Base-by-base conservation (phyloP, 192 early-diverging fungal genomes). In the Tieghemiomyces parasiticus region DNA sequence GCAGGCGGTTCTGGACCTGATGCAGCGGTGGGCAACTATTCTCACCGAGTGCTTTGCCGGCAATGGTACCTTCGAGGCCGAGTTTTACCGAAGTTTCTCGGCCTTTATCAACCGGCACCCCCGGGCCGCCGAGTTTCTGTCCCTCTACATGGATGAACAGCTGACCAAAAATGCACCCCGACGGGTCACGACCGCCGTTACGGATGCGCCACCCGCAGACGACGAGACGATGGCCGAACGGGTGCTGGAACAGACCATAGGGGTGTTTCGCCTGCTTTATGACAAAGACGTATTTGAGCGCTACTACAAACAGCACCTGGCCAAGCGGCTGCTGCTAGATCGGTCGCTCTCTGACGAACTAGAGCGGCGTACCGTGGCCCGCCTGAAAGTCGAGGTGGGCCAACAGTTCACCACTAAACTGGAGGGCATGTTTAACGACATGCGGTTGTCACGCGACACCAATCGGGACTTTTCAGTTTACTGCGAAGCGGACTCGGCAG, bases 381-480 rank as follows among this genome's bases (percentile, higher is more conserved):
- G 90, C 68, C 74, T 99, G 22, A 97, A 99, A 83, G 82, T 92
- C 55, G 93, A 97, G 70, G 92, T 90, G 64, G 96, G 95, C 8
- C 89, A 85, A 60, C 92, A 95, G 70, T 99, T 97, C 68, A 99
- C 93, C 3, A 76, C 78, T 35, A 97, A 97, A 68, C 78, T 99
- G 10, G 96, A 99, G 66, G 93, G 93, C 61, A 99, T 99, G 96
- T 96, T 99, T 65, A 92, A 84, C 46, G 95, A 99, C 62, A 89
- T 96, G 78, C 76, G 80, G 49, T 59, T 92, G 9, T 93, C 92
- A 0, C 54, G 67, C 4, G 93, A 99, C 46, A 77, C 87, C 62
- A 79, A 80, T 59, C 44, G 56, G 29, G 70, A 73, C 4, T 91
- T 89, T 68, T 80, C 75, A 16, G 65, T 60, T 12, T 47, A 56